Evolutionary conservation across 2,329 filamentous ascomycete species (phyloP), one percentile per base, ranked within the genome.

Genomic region (Fusarium sp.): DNA sequence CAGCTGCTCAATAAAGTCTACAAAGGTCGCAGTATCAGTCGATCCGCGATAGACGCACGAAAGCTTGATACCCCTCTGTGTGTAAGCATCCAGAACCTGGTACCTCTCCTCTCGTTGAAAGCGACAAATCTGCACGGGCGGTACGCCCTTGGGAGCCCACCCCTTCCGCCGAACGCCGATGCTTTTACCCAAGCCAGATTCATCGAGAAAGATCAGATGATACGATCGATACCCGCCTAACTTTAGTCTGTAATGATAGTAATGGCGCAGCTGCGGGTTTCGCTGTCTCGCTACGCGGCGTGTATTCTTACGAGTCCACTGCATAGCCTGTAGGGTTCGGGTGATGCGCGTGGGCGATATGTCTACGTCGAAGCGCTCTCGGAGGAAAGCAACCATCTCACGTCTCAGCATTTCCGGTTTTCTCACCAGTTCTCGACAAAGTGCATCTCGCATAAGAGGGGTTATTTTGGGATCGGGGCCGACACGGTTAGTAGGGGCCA

Each of bases 261-360:
- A 72, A 63, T 79, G 77, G 68, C 76, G 74, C 57, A 82, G 66
- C 37, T 80, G 75, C n/a, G 71, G 53, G 73, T 79, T 78, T 43
- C 65, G 74, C 71, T 80, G 73, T 65, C 75, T 75, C 65, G 78
- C 73, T 60, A 79, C 72, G 52, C 75, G 72, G 18, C 72, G 72
- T n/a, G 72, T 61, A 10, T 48, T 73, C 61, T 81, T 81, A 57
- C 77, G 77, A 4, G 71, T 75, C 77, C 74, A 81, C n/a, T 55
- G 30, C 18, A 55, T 15, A 10, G 52, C 52, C 12, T 65, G 50
- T 31, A 79, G 68, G 34, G 73, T 59, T 54, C 71, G 65, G 16
- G 73, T 74, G 53, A 80, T 77, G 30, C 16, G 30, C 30, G 44
- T 40, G 36, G 44, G 37, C 41, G 55, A 60, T 10, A 60, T 28